Conservation (phyloP, 345 rosid genomes). For the Rhodamnia argentea region DNA sequence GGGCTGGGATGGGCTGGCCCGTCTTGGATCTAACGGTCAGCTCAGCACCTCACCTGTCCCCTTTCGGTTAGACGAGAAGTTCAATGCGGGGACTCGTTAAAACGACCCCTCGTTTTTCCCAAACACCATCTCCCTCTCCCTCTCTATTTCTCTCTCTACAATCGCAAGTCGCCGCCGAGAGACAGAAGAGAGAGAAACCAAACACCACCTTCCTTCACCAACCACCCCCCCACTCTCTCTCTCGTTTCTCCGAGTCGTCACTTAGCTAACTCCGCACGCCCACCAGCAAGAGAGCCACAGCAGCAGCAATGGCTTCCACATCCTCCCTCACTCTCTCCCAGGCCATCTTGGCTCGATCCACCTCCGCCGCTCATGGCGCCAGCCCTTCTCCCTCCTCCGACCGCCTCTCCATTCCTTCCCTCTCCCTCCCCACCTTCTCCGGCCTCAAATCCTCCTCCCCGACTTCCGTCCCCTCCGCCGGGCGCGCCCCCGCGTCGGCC, state of each 20-base stretch:
- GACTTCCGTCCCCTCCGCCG: slow-evolving; percentile 13
- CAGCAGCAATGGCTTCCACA: slow-evolving; percentile 7
- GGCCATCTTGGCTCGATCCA: slow-evolving; percentile 4
- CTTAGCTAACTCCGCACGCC: background rate
- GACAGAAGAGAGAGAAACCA: background rate
- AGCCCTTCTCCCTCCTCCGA: slow-evolving; percentile 15
- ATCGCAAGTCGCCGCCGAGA: background rate
- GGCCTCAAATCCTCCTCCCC: slow-evolving; percentile 26
- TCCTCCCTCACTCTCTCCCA: slow-evolving; percentile 8
- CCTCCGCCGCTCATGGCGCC: background rate
- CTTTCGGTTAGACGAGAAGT: background rate
- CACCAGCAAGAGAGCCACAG: background rate
- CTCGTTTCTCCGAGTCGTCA: background rate
- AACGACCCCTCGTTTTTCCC: background rate
- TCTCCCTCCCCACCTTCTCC: slow-evolving; percentile 47
- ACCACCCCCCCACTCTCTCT: background rate
- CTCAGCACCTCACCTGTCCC: background rate
- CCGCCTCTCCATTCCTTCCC: slow-evolving; percentile 40
- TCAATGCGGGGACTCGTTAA: background rate
- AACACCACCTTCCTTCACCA: background rate
- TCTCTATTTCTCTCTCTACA: background rate
- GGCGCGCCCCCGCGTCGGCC: slow-evolving; percentile 2
- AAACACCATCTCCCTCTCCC: background rate
- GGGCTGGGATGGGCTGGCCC: background rate
- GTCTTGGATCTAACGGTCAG: background rate